Percentiles rank a stretch among this genome's conserved stretches.
phyloP scores from a whole-genome alignment of 768 basidiomycete species.

The Panaeolus papilionaceus region DNA sequence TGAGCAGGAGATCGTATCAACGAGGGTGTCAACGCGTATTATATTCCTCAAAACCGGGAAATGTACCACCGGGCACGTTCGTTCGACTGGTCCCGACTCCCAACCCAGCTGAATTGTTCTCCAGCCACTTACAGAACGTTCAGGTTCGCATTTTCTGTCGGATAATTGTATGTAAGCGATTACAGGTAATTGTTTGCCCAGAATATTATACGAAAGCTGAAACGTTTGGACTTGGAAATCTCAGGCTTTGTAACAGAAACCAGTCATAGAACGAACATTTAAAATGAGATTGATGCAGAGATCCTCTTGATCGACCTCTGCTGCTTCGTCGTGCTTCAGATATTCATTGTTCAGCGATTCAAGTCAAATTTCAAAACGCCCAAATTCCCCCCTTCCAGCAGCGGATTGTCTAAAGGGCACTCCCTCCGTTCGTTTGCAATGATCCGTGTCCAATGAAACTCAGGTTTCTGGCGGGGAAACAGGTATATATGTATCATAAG shows the following conservation, averaged over 20 bases:
- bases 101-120: background rate
- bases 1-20: slow-evolving; percentile 3
- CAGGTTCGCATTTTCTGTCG: background rate
- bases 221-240: background rate
- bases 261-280: background rate
- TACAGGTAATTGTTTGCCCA: background rate
- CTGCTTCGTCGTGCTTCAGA: background rate
- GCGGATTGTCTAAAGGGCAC: too few species aligned
- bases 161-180: background rate
- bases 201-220: background rate
- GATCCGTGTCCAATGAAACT: background rate
- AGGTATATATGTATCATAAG: background rate
- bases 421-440: background rate
- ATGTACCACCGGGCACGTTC: background rate
- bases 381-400: background rate
- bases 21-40: background rate
- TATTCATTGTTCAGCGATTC: background rate
- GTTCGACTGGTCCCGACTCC: too few species aligned
- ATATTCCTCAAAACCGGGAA: background rate
- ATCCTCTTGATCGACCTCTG: slow-evolving; percentile 10
- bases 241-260: background rate
- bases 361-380: background rate
- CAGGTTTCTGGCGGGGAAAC: background rate
- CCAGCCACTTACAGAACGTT: background rate
- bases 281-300: background rate